Base-by-base conservation (phyloP, 2,329 filamentous ascomycete species). In the Pseudogymnoascus pannorum region DNA sequence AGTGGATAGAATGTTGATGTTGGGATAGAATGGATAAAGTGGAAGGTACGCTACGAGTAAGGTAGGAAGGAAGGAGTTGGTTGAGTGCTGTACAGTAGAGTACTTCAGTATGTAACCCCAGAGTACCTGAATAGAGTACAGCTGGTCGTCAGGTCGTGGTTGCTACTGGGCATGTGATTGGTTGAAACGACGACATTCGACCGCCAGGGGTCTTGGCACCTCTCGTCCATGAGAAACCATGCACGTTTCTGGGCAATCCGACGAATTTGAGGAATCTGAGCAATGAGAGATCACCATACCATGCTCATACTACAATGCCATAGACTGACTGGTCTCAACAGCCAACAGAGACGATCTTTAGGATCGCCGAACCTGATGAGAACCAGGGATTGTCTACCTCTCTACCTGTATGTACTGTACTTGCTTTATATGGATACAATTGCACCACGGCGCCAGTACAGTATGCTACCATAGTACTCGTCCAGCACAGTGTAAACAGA, bases 151-250 rank as follows among this genome's bases (percentile, higher is more conserved):
- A 54, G 48, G 48, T 54, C 48, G 48, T 54, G 48, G 48, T 54
- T 54, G 48, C 9, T 31, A 0, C 3, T 18, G 48, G 2, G 2
- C 48, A 18, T 54, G 5, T 11, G 26, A 54, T 54, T 54, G 48
- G 48, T 18, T 7, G 48, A 54, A 31, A 31, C 26, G 16, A 54
- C 48, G 48, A 54, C 48, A 54, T 54, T 54, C 48, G 48, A 54
- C 24, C n/a, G 1, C 18, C 48, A n/a, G 1, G 26, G 24, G 48
- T 29, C 48, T 54, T 54, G 48, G 48, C 48, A 54, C 48, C 48
- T 54, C 48, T 54, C 48, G 48, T 31, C 48, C 48, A 54, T 31
- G 40, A 54, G 48, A 54, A 5, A 54, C 48, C 48, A 54, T 54
- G 26, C 48, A 54, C 48, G 48, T 54, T 54, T 54, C 48, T 54